Base-by-base conservation (phyloP, 306 rosid genomes). In the Lablab purpureus region DNA sequence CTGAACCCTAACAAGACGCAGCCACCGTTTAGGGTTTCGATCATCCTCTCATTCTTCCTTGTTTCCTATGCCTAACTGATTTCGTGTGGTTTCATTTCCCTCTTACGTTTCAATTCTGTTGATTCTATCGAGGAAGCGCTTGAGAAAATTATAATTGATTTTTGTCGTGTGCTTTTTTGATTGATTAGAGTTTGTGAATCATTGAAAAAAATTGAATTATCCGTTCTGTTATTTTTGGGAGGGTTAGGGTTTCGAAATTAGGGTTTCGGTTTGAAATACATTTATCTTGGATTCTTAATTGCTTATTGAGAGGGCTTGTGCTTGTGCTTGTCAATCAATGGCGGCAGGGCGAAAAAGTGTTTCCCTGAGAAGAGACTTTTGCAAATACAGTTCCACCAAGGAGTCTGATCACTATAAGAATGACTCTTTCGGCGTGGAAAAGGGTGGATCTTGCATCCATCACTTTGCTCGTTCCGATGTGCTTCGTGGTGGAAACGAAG, bases 251-350 rank as follows among this genome's bases (percentile, higher is more conserved):
- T 85, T 45, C 52, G 59, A 13, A 9, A 51, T 73, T 55, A 74
- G 78, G 73, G 17, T 77, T 84, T 59, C 52, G 67, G 60, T 74
- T 84, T 77, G 59, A 46, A 71, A 34, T 80, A 46, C 36, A 3
- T 71, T 77, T 69, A 75, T 50, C 49, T 71, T 69, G 25, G 30
- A 67, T 81, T 86, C 37, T 66, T 87, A 80, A 70, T 84, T 84
- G 43, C 82, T 87, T 74, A 91, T 85, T 83, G 72, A 60, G 89
- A 82, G 83, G 88, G 79, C 60, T 82, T 88, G 85, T 88, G 87
- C 81, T 89, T 87, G 87, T 86, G 87, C 81, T 89, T 87, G 87
- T 84, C 58, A 84, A 89, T 89, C 89, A 76, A 92, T 90, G 97
- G 94, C 92, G 87, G 87, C 97, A 90, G 91, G 96, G 77, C 68